phyloP scores from a whole-genome alignment of 805 yeast genomes.

The Ogataea henricii region DNA sequence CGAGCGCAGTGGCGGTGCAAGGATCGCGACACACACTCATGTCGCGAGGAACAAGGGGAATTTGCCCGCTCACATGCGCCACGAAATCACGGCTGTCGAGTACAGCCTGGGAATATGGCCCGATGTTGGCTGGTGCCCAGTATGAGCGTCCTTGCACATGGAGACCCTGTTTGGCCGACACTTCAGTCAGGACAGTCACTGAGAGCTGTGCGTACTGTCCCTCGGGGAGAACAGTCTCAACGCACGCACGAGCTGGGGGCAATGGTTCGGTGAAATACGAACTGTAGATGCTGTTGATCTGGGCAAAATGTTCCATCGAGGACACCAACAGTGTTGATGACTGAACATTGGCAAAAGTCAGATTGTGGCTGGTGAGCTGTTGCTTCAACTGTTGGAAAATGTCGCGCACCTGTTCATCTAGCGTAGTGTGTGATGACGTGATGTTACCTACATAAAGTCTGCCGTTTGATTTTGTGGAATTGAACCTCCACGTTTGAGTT shows the following conservation, averaged over 20 bases:
- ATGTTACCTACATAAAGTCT: conserved; percentile 48
- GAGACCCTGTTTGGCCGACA: conserved; percentile 57
- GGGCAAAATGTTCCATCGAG: conserved; percentile 65
- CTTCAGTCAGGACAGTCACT: conserved; percentile 46
- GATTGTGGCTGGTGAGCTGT: conserved; percentile 33
- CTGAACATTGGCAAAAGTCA: conserved; percentile 51
- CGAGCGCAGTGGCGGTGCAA: conserved; percentile 45
- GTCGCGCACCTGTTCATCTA: conserved; percentile 48
- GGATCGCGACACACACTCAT: conserved; percentile 51
- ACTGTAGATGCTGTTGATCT: conserved; percentile 63
- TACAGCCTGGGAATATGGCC: conserved; percentile 92
- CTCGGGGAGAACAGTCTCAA: conserved; percentile 56
- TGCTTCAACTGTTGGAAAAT: conserved; percentile 48
- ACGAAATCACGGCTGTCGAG: conserved; percentile 49
- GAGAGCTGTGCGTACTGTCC: conserved; percentile 56
- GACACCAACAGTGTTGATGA: conserved; percentile 60
- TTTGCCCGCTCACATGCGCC: conserved; percentile 83
- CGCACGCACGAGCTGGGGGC: conserved; percentile 91
- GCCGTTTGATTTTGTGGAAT: conserved; percentile 13
- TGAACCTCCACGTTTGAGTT: neutral
- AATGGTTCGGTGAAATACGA: conserved; percentile 54
- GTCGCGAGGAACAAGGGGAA: conserved; percentile 73
- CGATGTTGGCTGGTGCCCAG: conserved; percentile 99
- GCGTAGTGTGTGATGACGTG: conserved; percentile 29
- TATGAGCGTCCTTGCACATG: conserved; percentile 92